Conservation (phyloP, 2,329 filamentous ascomycete species). For the Pyrenochaeta sp. region DNA sequence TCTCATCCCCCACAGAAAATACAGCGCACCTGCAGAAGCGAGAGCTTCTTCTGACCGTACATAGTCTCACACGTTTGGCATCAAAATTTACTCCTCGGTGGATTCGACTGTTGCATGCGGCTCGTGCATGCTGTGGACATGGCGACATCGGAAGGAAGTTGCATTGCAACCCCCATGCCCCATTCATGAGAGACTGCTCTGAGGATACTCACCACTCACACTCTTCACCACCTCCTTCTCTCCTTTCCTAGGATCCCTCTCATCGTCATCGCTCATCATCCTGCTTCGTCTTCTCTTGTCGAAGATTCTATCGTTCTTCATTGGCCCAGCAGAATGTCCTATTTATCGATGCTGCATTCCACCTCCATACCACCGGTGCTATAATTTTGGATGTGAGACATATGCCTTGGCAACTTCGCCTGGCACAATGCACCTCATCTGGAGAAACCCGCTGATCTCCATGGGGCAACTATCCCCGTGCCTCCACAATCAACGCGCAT, state of each 20-base stretch:
- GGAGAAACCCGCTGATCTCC: background rate
- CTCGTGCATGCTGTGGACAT: background rate
- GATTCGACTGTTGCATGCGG: background rate
- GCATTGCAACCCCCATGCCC: conserved; percentile 3
- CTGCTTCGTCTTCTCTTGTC: background rate
- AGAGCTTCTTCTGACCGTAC: conserved; percentile 17
- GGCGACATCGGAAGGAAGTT: conserved; percentile 8
- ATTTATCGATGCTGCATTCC: conserved; percentile 8
- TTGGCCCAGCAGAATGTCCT: background rate
- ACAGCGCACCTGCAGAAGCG: conserved; percentile 39
- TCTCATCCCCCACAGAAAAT: conserved; percentile 27
- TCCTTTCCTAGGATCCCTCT: background rate
- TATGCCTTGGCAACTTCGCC: conserved; percentile 13
- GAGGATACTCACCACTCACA: background rate
- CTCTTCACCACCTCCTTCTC: background rate
- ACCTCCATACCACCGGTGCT: conserved; percentile 1
- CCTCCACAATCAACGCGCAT: background rate
- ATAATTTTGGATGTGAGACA: background rate
- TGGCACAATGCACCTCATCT: conserved; percentile 1
- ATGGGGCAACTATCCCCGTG: background rate
- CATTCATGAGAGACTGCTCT: background rate
- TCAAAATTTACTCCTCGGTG: background rate
- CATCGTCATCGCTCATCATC: background rate
- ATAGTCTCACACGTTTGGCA: conserved; percentile 2
- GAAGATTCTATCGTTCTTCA: background rate